Evolutionary conservation across 2,329 filamentous ascomycete species (phyloP), one percentile per base, ranked within the genome.

Genomic region (Colletotrichum sp.): DNA sequence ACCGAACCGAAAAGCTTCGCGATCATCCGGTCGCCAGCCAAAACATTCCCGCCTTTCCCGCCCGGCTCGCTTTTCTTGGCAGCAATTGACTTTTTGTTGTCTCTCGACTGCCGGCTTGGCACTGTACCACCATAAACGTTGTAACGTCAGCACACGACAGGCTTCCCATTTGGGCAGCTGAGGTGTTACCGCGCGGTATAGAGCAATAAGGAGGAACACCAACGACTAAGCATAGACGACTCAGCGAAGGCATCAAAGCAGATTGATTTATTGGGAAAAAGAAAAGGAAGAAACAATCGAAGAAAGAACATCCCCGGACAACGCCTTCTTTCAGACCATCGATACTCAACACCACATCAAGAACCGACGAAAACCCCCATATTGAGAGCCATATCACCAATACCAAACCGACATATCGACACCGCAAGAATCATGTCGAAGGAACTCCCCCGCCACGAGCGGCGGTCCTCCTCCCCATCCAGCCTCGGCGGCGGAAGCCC

Each of bases 71-170:
- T 13, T 13, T n/a, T 55, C 55, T 75, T 75, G 62, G 69, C 72
- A 56, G 30, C 32, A 36, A 34, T 70, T 52, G 67, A 70, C 39
- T 58, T 62, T 27, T 27, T 22, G 15, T 58, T 28, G 39, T 65
- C 28, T 32, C 36, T 71, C 22, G 43, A 65, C 64, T 76, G 70
- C 74, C 74, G 74, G 64, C 74, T 76, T 76, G 74, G 74, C 70
- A 76, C 43, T 43, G 34, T 48, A 28, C 65, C 36, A 61, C 62
- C 10, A 61, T 30, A 25, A 56, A 56, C 18, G 30, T 36, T 60
- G 60, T 27, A 34, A 22, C 72, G 58, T 56, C 52, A n/a, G 39
- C 58, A 68, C 39, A 69, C 74, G 70, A 76, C 25, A 65, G 55
- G n/a, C n/a, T 76, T 16, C 74, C 64, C 5, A 9, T 68, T 76